Evolutionary conservation across 805 yeast genomes (phyloP), one percentile per base, ranked within the genome.

Genomic region (Pichia paraexigua): DNA sequence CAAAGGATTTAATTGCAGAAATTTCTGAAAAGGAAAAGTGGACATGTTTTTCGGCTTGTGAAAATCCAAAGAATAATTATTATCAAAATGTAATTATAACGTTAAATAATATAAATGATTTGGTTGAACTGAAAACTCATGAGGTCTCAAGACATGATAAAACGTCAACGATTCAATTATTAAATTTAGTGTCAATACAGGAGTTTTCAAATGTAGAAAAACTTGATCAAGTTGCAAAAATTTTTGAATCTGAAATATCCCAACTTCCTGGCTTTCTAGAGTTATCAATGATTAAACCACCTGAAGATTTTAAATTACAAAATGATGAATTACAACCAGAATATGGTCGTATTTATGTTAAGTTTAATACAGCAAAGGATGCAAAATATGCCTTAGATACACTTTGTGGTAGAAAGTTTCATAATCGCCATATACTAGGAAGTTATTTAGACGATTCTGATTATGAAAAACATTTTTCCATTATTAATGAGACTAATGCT

Each of bases 301-400:
- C 63, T 18, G 59, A 62, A 1, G 71, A 68, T 42, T 72, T 68
- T 60, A 72, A 71, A 48, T 49, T 50, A 2, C 55, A 58, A 17
- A 37, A 55, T 15, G 66, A 76, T 62, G 73, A 79, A 60, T 59
- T 75, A 57, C 70, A 74, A 62, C 50, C 84, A 2, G 87, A 86
- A 7, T 74, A 83, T 46, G 96, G 97, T 0, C 83, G 79, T 55
- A 74, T 89, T 0, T 89, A 74, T 63, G 79, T 87, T 22, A 80
- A 83, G 63, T 90, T 85, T 65, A 73, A 71, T 1, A 69, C 71
- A 13, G 66, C 71, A 2, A 76, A 76, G 2, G 66, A 68, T 2
- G 83, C 95, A 1, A 63, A 69, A 7, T 63, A 66, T 10, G 95
- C 94, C 0, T 63, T 77, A 32, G 53, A 66, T 11, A 76, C 72